phyloP scores from a whole-genome alignment of 192 early-diverging fungal genomes.

The Umbelopsis vinacea region DNA sequence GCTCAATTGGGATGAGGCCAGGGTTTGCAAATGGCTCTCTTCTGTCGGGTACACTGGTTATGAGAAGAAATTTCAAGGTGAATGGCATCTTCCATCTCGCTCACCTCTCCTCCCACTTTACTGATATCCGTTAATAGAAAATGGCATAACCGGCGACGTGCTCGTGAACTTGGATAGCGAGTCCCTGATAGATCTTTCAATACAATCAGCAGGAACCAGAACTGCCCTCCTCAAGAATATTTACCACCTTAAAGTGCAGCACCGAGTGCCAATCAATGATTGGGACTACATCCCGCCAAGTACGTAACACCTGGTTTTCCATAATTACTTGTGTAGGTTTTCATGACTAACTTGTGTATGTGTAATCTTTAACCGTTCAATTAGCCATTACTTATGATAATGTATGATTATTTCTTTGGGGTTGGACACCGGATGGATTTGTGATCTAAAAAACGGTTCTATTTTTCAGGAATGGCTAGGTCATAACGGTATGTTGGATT shows the following conservation, averaged over 20 bases:
- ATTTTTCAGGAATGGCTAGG: slow-evolving; percentile 45
- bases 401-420: slow-evolving; percentile 36
- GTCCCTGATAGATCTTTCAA: slow-evolving; percentile 85
- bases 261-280: slow-evolving; percentile 78
- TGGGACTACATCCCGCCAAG: slow-evolving; percentile 87
- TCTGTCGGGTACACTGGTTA: slow-evolving; percentile 58
- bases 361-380: background rate
- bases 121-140: slow-evolving; percentile 56
- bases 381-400: slow-evolving; percentile 60
- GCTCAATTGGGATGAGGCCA: slow-evolving; percentile 58
- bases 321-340: background rate
- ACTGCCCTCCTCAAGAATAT: slow-evolving; percentile 90
- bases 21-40: slow-evolving; percentile 58
- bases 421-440: background rate
- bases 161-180: slow-evolving; percentile 90
- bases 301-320: slow-evolving; percentile 36
- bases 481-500: slow-evolving; percentile 50
- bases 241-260: slow-evolving; percentile 79
- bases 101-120: background rate
- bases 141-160: slow-evolving; percentile 88
- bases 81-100: background rate
- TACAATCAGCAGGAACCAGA: slow-evolving; percentile 85
- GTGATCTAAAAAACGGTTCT: slow-evolving; percentile 3
- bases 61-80: slow-evolving; percentile 63
- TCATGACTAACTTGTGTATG: background rate